Percentiles rank a stretch among this genome's conserved stretches.
Conservation (phyloP, 805 yeast genomes). For the Ascoidea rubescens region DNA sequence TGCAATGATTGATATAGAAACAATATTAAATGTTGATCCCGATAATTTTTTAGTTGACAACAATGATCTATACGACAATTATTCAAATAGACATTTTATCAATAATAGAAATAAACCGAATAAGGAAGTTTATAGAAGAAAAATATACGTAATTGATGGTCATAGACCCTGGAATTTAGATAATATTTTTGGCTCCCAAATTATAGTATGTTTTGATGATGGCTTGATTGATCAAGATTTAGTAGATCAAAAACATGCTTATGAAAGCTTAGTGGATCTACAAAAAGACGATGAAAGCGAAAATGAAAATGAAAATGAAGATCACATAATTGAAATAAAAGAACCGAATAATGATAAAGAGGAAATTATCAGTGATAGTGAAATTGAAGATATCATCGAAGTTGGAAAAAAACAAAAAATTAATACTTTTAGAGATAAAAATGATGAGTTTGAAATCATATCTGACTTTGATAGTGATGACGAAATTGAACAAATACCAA, state of each 20-base stretch:
- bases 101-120: constrained; percentile 18
- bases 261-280: constrained; percentile 31
- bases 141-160: constrained; percentile 76
- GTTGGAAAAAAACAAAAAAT: constrained; percentile 15
- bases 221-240: constrained; percentile 57
- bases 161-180: constrained; percentile 96
- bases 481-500: constrained; percentile 10
- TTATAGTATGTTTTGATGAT: constrained; percentile 77
- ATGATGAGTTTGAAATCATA: constrained; percentile 16
- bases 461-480: constrained; percentile 7
- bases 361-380: constrained; percentile 7
- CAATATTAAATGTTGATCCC: constrained; percentile 51
- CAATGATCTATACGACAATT: constrained; percentile 8
- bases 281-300: constrained; percentile 24
- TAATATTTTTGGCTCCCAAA: constrained; percentile 72
- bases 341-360: constrained; percentile 17
- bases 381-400: constrained; percentile 11
- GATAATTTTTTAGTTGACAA: constrained; percentile 30
- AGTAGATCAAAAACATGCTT: constrained; percentile 45
- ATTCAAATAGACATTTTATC: constrained; percentile 10
- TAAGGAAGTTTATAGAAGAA: constrained; percentile 26
- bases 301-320: constrained; percentile 21
- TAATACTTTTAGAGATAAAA: constrained; percentile 3
- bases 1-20: constrained; percentile 75
- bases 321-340: constrained; percentile 18